Percentiles rank a stretch among this genome's conserved stretches.
These are phyloP conservation scores for Erysiphe pulchra DNA, from an alignment of 2,329 filamentous ascomycete species.

Conservation along the genomic window DNA sequence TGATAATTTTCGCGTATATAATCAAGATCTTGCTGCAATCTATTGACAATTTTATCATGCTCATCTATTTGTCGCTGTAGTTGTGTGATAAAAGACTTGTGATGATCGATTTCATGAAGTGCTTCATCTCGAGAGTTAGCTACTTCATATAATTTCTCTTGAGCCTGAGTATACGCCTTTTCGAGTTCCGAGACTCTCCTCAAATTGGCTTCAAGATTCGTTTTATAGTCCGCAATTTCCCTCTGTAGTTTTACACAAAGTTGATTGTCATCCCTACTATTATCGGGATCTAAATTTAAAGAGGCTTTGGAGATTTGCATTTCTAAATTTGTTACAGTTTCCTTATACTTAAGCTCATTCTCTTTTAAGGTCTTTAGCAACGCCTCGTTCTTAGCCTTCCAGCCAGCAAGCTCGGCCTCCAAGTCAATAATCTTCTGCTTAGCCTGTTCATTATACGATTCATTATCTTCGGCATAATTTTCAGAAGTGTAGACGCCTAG, in stretches of 20 bases:
- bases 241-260: conserved; percentile 32
- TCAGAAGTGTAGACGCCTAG: conserved; percentile 5
- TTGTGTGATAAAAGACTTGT: conserved; percentile 21
- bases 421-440: conserved; percentile 27
- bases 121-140: conserved; percentile 27
- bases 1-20: conserved; percentile 24
- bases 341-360: conserved; percentile 46
- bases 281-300: conserved; percentile 8
- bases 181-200: conserved; percentile 50
- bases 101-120: conserved; percentile 17
- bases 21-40: conserved; percentile 25
- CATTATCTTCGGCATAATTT: conserved; percentile 3
- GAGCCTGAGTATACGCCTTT: conserved; percentile 37
- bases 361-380: conserved; percentile 44
- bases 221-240: conserved; percentile 63
- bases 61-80: conserved; percentile 32
- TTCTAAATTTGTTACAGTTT: conserved; percentile 52
- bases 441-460: conserved; percentile 5
- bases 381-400: conserved; percentile 51
- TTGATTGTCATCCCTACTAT: not conserved
- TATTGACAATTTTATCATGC: conserved; percentile 30
- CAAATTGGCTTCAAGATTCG: conserved; percentile 41
- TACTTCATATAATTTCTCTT: conserved; percentile 41
- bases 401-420: conserved; percentile 43
- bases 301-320: conserved; percentile 18